phyloP scores from a whole-genome alignment of 108 stramenopile genomes.

The Stephanodiscus minutulus region DNA sequence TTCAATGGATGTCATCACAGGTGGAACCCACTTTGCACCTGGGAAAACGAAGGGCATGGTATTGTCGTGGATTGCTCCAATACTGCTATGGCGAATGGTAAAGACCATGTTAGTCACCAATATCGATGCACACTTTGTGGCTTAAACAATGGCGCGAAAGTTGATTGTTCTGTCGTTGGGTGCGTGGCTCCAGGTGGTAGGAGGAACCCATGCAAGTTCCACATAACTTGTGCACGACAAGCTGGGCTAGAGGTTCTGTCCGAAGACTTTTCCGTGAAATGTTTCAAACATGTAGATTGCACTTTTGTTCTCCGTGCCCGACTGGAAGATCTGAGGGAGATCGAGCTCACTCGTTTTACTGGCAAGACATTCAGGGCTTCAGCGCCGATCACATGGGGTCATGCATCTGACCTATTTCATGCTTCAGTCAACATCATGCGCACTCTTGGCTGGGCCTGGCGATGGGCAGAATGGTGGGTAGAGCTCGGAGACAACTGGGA shows the following conservation, averaged over 20 bases:
- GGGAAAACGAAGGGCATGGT: slow-evolving; percentile 11
- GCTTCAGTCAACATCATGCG: slow-evolving; percentile 64
- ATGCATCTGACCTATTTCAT: slow-evolving; percentile 67
- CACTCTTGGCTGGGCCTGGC: slow-evolving; percentile 87
- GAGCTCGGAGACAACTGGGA: slow-evolving; percentile 79
- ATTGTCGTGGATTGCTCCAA: slow-evolving; percentile 57
- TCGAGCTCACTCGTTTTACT: slow-evolving; percentile 46
- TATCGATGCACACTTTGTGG: slow-evolving; percentile 74
- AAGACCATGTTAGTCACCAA: slow-evolving; percentile 47
- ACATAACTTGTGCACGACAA: slow-evolving; percentile 82
- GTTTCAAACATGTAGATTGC: slow-evolving; percentile 67
- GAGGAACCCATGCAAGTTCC: slow-evolving; percentile 46
- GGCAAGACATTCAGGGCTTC: slow-evolving; percentile 21
- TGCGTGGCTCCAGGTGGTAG: slow-evolving; percentile 48
- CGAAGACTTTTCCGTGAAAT: slow-evolving; percentile 45
- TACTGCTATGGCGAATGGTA: slow-evolving; percentile 72
- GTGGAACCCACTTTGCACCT: slow-evolving; percentile 51
- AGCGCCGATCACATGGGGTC: slow-evolving; percentile 56
- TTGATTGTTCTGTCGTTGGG: slow-evolving; percentile 49
- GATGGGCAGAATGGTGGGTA: slow-evolving; percentile 92
- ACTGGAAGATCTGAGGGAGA: slow-evolving; percentile 80
- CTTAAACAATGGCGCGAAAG: slow-evolving; percentile 59
- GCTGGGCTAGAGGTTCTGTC: slow-evolving; percentile 73
- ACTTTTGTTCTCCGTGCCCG: slow-evolving; percentile 72
- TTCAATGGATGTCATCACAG: slow-evolving; percentile 35